Evolutionary conservation across 1,139 yeast genomes (phyloP).

Genomic region (Blastobotrys proliferans): DNA sequence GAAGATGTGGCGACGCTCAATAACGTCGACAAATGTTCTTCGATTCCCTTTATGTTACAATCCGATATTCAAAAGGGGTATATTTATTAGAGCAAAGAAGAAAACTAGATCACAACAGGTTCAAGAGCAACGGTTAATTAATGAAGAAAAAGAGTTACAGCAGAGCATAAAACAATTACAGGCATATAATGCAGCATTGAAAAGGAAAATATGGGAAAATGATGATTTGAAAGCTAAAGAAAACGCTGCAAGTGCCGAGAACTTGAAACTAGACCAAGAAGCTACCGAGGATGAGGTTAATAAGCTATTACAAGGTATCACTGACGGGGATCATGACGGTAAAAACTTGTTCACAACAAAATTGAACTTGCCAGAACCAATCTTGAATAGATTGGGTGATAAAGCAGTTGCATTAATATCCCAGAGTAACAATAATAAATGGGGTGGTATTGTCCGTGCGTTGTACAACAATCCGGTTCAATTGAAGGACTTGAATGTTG

Average conservation of each 20-base stretch:
- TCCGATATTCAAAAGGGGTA: neutral
- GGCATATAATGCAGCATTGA: conserved; percentile 24
- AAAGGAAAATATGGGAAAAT: conserved; percentile 20
- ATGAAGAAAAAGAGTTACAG: conserved; percentile 12
- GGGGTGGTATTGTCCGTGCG: conserved; percentile 23
- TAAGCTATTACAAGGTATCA: conserved; percentile 17
- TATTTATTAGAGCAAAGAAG: neutral
- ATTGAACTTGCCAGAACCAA: conserved; percentile 17
- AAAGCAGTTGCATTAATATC: conserved; percentile 9
- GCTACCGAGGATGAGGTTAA: conserved; percentile 21
- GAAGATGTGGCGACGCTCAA: no score
- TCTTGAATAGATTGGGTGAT: conserved; percentile 21
- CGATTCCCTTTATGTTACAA: no score
- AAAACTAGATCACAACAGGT: no score
- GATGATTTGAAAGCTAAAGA: conserved; percentile 21
- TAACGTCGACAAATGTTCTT: no score
- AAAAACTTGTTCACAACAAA: conserved; percentile 10
- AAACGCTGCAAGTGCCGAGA: conserved; percentile 15
- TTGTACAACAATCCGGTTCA: conserved; percentile 20
- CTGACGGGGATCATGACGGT: conserved; percentile 1
- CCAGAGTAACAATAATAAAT: conserved; percentile 20
- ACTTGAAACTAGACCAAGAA: conserved; percentile 6
- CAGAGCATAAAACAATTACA: conserved; percentile 24
- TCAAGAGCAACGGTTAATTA: conserved; percentile 1
- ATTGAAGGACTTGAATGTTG: conserved; percentile 19